Conservation (phyloP, 805 yeast genomes). For the Sugiyamaella marilandica region DNA sequence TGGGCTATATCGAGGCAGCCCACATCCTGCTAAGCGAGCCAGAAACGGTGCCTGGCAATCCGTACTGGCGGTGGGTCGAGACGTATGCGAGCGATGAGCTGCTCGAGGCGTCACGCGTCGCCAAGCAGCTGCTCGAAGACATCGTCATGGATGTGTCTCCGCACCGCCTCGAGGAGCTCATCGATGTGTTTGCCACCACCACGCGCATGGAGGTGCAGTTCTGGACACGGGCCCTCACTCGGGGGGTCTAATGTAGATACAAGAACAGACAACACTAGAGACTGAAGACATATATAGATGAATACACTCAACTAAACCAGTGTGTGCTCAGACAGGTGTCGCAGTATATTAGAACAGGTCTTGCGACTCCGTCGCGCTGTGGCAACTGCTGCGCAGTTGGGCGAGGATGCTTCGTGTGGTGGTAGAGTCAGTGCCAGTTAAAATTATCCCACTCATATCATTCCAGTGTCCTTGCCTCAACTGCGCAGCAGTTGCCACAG, state of each 20-base stretch:
- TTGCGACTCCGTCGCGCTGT: no score
- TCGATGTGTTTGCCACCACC: slow-evolving; percentile 56
- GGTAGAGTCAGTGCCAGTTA: no score
- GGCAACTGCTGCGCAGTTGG: no score
- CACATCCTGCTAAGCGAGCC: slow-evolving; percentile 33
- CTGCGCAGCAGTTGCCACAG: no score
- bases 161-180: slow-evolving; percentile 46
- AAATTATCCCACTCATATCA: no score
- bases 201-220: slow-evolving; percentile 58
- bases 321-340: no score
- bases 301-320: not conserved
- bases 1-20: slow-evolving; percentile 63
- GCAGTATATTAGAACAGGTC: no score
- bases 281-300: not conserved
- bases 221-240: slow-evolving; percentile 46
- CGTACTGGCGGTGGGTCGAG: slow-evolving; percentile 49
- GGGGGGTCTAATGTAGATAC: not conserved
- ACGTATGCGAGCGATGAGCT: slow-evolving; percentile 61
- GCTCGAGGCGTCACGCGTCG: slow-evolving; percentile 46
- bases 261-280: not conserved
- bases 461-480: no score
- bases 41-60: slow-evolving; percentile 23
- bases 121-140: slow-evolving; percentile 45
- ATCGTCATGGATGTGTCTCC: slow-evolving; percentile 39
- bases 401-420: no score